Base-by-base conservation (phyloP, 1,284 basidiomycete genomes). In the Tilletia caries region DNA sequence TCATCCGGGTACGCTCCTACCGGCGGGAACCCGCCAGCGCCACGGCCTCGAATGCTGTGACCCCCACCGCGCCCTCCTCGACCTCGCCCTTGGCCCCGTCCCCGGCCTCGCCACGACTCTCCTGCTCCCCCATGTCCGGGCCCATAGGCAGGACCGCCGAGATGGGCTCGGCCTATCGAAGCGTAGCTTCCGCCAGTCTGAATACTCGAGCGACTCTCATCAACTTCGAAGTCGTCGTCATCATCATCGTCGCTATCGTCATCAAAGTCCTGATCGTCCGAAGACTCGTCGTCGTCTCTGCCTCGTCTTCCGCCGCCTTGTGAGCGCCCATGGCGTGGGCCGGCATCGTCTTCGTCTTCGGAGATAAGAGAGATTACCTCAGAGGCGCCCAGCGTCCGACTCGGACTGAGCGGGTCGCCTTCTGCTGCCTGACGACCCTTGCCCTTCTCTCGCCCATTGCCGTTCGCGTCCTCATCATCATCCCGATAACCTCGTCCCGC, bases 161-260 rank as follows among this genome's bases (percentile, higher is more conserved):
- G 25, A n/a, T 50, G n/a, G 20, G 10, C 20, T 50, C 48, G 48
- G 20, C 48, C 48, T 18, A 34, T 34, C 4, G 18, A n/a, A 29
- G 27, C 33, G 58, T 62, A 29, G 6, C 27, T 34, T 27, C 25
- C 23, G 15, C 15, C n/a, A 25, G 37, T 41, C 1, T 15, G 37
- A 41, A 41, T 41, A 41, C 58, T 20, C 37, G 37, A 10, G 5
- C 41, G 58, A 25, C 43, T n/a, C 34, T n/a, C 66, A 50, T 67
- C 66, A 6, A 10, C 6, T 18, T 46, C 41, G 41, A 23, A 3
- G 5, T 27, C 65, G 23, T 46, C 41, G 32, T 46, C 50, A 27
- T 67, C 66, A 6, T 66, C 27, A 34, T 50, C 50, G 32, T 67
- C 8, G 33, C 37, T 41, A n/a, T 50, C n/a, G 50, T 6, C 34